Evolutionary conservation across 805 yeast species (phyloP), one percentile per base, ranked within the genome.

Genomic region (Cyberlindnera maclurae): DNA sequence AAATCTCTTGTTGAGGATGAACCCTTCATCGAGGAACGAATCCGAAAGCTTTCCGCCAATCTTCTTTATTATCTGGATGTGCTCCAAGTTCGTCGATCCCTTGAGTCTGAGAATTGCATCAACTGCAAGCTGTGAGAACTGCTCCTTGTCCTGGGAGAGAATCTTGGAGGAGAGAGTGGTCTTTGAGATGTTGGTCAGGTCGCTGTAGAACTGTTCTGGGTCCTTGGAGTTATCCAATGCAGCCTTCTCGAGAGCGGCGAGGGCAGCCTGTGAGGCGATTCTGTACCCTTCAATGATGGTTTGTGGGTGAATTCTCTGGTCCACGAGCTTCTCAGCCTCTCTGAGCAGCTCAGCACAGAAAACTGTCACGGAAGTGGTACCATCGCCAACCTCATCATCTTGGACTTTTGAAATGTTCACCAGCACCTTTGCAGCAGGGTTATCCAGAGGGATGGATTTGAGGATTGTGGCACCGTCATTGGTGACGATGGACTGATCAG

Each of bases 401-500:
- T 93, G 99, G 15, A 94, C 90, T 60, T 93, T 82, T 36, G 96
- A 82, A 40, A 93, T 83, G 59, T 94, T 95, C 26, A 94, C 98
- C 49, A 93, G 69, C 40, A 90, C 90, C 54, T 86, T 86, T 17
- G 98, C 99, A 12, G 97, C 97, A 9, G 97, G 97, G 54, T 93
- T 90, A 58, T 89, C 96, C 49, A 93, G 76, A 12, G 97, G 97
- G 52, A 93, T 90, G 2, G 95, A 74, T 55, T 89, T 88, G 48
- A 93, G 68, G 47, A 93, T 93, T 3, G 99, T 93, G 36, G 98
- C 98, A 45, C 99, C 99, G 67, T 93, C 99, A 60, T 93, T 93
- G 35, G 99, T 93, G 29, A 93, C 89, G 56, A 89, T 57, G 3
- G 93, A 71, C 39, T 70, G 71, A 34, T 85, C 86, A 31, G 93